Base-by-base conservation (phyloP, 495 filamentous ascomycete species). In the Podospora bellae-mahoneyi region DNA sequence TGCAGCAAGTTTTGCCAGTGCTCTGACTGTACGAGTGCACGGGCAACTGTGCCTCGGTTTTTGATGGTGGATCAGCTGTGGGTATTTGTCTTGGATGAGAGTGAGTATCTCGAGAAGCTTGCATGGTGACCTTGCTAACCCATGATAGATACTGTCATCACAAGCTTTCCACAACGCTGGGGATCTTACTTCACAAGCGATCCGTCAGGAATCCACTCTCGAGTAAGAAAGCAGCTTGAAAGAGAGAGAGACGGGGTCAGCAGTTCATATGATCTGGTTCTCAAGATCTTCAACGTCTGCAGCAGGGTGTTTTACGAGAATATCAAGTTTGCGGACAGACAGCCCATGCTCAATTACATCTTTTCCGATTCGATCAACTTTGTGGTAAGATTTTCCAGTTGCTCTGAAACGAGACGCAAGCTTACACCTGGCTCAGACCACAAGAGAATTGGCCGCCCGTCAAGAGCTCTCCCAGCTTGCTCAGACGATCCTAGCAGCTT, bases 1-100 rank as follows among this genome's bases (percentile, higher is more conserved):
- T 69, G 68, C 19, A 69, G 64, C 53, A 66, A 66, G 30, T 69
- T 55, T 55, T 69, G 68, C 10, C 68, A 69, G 48, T 69, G 68
- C 48, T 27, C 64, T 5, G 68, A 69, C 59, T 69, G 68, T 59
- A 63, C 64, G 7, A 65, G 32, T 4, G 68, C 48, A 23, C 27
- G 60, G 4, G 60, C 66, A 20, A 62, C 66, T 6, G 60, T 59
- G 2, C 53, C 66, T 1, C 28, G 66, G 28, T 58, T 68, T 1
- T 26, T 68, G 48, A 68, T 68, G 66, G 66, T 68, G 44, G 66
- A 68, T 30, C 66, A 68, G 19, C 60, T 68, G 5, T 68, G 66
- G 66, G 44, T 68, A 0, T 68, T 68, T 59, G 60, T 68, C 4
- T n/a, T 68, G 27, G 66, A 68, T 16, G 66, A 68, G 53, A 68